Evolutionary conservation across 2,329 filamentous ascomycete genomes (phyloP).

Genomic region (Penicillium sp.): DNA sequence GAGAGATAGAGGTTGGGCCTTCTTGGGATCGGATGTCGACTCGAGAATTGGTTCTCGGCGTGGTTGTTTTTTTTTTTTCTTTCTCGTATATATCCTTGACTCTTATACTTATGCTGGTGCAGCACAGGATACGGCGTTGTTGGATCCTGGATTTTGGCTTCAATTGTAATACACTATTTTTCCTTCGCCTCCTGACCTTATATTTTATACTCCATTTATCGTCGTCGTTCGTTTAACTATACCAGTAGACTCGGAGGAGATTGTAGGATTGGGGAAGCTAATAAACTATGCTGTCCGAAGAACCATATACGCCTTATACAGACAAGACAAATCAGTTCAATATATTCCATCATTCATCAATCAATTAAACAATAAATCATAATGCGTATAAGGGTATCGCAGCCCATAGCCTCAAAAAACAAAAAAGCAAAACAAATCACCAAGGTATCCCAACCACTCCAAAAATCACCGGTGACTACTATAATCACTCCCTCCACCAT

Average conservation of each 20-base stretch:
- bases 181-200: neutral
- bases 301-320: no score
- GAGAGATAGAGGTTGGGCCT: neutral
- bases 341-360: neutral
- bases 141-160: neutral
- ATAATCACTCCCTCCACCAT: constrained; percentile 35
- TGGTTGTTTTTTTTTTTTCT: neutral
- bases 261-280: neutral
- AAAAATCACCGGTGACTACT: constrained; percentile 15
- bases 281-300: no score
- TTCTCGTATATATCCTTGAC: constrained; percentile 18
- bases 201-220: neutral
- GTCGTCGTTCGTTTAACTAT: neutral
- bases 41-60: neutral
- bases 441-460: constrained; percentile 4
- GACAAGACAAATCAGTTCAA: neutral
- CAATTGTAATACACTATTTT: constrained; percentile 12
- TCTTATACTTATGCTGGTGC: constrained; percentile 16
- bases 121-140: constrained; percentile 14
- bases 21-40: neutral
- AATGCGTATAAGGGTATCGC: constrained; percentile 28
- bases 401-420: neutral
- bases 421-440: neutral
- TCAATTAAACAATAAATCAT: neutral
- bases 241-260: neutral